phyloP scores from a whole-genome alignment of 164 flowering plant genomes.

The Vitis riparia region DNA sequence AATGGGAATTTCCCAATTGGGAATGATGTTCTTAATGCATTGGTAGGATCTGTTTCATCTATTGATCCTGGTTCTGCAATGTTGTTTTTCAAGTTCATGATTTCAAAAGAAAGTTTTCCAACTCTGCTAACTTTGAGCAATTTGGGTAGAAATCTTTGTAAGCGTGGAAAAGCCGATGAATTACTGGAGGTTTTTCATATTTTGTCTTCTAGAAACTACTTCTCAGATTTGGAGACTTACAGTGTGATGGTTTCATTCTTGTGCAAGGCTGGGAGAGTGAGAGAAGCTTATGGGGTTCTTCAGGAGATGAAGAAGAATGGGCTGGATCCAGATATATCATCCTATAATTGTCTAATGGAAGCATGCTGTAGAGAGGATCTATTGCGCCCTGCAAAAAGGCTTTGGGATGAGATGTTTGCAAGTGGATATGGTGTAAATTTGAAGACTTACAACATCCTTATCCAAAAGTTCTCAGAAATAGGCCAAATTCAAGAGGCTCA shows the following conservation, averaged over 20 bases:
- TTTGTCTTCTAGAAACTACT: conserved; percentile 56
- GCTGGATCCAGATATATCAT: conserved; percentile 52
- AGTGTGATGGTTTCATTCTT: conserved; percentile 61
- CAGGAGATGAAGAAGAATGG: conserved; percentile 87
- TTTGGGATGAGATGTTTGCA: conserved; percentile 98
- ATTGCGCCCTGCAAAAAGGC: conserved; percentile 77
- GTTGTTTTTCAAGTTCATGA: conserved; percentile 55
- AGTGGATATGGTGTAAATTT: conserved; percentile 63
- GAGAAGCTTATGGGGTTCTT: conserved; percentile 72
- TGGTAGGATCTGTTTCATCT: conserved; percentile 70
- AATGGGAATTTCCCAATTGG: conserved; percentile 76
- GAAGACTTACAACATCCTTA: conserved; percentile 70
- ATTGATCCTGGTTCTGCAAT: conserved; percentile 54
- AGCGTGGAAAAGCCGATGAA: conserved; percentile 51
- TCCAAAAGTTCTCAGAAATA: conserved; percentile 58
- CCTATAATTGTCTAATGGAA: conserved; percentile 79
- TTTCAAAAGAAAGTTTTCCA: conserved; percentile 55
- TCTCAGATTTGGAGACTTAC: conserved; percentile 61
- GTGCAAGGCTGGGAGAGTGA: conserved; percentile 72
- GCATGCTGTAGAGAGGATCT: conserved; percentile 88
- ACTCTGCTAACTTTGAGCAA: conserved; percentile 57
- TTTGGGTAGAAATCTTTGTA: conserved; percentile 66
- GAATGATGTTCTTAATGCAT: conserved; percentile 67
- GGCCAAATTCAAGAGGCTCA: conserved; percentile 67
- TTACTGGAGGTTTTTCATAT: conserved; percentile 47